Evolutionary conservation across 768 basidiomycete genomes (phyloP), one percentile per base, ranked within the genome.

Genomic region (Leucogyrophana mollusca): DNA sequence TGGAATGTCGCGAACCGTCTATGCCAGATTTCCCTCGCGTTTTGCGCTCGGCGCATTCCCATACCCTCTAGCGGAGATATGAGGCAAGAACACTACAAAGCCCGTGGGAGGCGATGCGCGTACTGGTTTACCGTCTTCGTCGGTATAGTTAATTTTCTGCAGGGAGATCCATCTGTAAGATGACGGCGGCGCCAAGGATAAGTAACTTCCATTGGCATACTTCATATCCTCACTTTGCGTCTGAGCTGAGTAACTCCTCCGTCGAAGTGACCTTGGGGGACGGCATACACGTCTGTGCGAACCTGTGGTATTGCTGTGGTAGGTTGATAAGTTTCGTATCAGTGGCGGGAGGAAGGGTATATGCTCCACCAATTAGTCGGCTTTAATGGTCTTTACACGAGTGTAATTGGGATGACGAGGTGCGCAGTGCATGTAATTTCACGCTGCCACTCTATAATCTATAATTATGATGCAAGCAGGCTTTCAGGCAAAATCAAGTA

Each of bases 31-130:
- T 74, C 39, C 81, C 81, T 34, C 89, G 78, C 10, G 90, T 92
- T 58, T 82, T 88, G 30, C 94, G 76, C 56, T 90, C 84, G 9
- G 94, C 94, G 48, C 73, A 84, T 66, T 96, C 94, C 94, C 94
- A 97, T n/a, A 77, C 56, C 46, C 92, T 73, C 86, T 94, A 55
- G 9, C 11, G 34, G 38, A 35, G 35, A 30, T 7, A 13, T 30
- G 6, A 30, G n/a, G n/a, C n/a, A n/a, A n/a, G n/a, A n/a, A n/a
- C n/a, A 30, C 27, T 30, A 6, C 27, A 6, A 6, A 30, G 13
- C 27, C 27, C 27, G 27, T 30, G 6, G 27, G n/a, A 49, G 16
- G 27, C 13, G 16, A 2, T 36, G 47, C 20, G 56, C 70, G 34
- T 49, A 89, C 91, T 72, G 87, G 73, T 57, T 72, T 79, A 2